Base-by-base conservation (phyloP, 78 protist species). In the Guillardia theta region DNA sequence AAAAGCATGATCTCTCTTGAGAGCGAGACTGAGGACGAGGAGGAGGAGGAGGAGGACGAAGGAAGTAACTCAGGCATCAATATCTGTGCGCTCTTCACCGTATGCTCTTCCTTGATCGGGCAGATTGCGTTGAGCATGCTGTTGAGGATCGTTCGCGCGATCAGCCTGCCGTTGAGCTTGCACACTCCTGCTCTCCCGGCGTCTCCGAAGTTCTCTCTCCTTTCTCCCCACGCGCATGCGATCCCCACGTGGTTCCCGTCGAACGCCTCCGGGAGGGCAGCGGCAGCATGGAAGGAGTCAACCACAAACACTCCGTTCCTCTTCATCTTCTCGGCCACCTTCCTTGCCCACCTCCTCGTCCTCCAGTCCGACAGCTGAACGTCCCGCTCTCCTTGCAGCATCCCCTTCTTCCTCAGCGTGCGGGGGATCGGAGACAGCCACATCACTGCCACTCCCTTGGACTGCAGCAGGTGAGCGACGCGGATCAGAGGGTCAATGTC, bases 341-440 rank as follows among this genome's bases (percentile, higher is more conserved):
- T 36, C 27, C 36, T 36, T 4, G 83, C 83, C 83, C 83, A 70
- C 45, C 83, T 24, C 21, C 83, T 4, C 36, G 6, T 24, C 21
- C 83, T 36, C 83, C 83, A 70, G 36, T 33, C 46, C 41, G 36
- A 12, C 36, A 70, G 15, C 41, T 24, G 33, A 22, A 70, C 83
- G 83, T 70, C 83, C 0, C 9, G 83, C 83, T 70, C 83, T 4
- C 83, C 83, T 6, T 12, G 45, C n/a, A 70, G 83, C 83, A 12
- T 43, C 15, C 9, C 83, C 41, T 33, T 24, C 83, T 70, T 70
- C 83, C n/a, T 70, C n/a, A 70, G 83, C 41, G 83, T 70, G 45
- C 83, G 83, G 10, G 83, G 22, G 83, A 70, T 70, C 27, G 83
- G 83, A 36, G 83, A 70, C 36, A 70, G 83, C 83, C 83, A 70